Conservation (phyloP, 1,139 yeast genomes). For the Hansenula lynferdii region DNA sequence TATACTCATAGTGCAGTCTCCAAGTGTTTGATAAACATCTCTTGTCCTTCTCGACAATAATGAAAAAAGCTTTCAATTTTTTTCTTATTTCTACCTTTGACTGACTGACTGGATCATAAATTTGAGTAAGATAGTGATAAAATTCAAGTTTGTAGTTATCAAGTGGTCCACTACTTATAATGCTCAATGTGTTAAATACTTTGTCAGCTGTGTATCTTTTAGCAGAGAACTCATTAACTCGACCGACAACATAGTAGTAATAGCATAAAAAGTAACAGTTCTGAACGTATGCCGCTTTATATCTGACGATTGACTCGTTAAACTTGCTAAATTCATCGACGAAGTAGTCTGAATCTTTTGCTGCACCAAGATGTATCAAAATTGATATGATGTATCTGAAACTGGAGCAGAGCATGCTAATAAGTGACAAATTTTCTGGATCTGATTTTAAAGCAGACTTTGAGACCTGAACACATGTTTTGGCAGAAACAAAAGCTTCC, state of each 20-base stretch:
- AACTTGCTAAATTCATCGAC: constrained; percentile 41
- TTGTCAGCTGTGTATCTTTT: constrained; percentile 10
- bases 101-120: constrained; percentile 17
- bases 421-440: constrained; percentile 34
- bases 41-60: constrained; percentile 15
- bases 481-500: constrained; percentile 26
- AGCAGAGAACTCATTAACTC: constrained; percentile 3
- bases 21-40: constrained; percentile 23
- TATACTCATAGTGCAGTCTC: constrained; percentile 23
- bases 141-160: constrained; percentile 21
- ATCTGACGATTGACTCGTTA: constrained; percentile 24
- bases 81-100: constrained; percentile 13
- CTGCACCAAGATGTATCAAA: constrained; percentile 42
- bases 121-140: constrained; percentile 13
- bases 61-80: constrained; percentile 23
- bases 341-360: constrained; percentile 50
- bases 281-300: constrained; percentile 8
- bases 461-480: constrained; percentile 26
- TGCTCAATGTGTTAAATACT: constrained; percentile 16
- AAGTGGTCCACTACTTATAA: constrained; percentile 22
- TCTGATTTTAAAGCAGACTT: constrained; percentile 28
- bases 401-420: constrained; percentile 29
- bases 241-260: constrained; percentile 20
- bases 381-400: constrained; percentile 33
- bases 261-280: constrained; percentile 22